These are phyloP conservation scores for Pichia kudriavzevii DNA, from an alignment of 1,139 yeast species.

Conservation along the genomic window DNA sequence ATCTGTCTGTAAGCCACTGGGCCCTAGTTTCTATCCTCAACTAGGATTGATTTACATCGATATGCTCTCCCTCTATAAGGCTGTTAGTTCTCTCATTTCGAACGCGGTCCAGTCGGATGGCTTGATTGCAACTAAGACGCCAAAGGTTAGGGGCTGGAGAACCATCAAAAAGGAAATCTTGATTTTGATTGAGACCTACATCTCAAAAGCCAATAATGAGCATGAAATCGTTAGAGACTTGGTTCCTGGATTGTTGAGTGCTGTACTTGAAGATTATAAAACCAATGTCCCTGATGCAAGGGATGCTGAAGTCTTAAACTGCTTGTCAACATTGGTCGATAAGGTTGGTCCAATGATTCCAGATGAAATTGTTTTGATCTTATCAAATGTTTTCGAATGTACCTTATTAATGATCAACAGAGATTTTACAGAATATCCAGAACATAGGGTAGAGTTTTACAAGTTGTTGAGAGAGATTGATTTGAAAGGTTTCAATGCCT, in stretches of 20 bases:
- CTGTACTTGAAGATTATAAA: constrained; percentile 86
- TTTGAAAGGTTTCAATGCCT: constrained; percentile 75
- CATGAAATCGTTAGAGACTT: constrained; percentile 81
- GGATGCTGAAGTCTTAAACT: constrained; percentile 93
- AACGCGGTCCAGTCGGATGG: constrained; percentile 75
- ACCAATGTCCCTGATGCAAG: constrained; percentile 92
- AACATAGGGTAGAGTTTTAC: constrained; percentile 94
- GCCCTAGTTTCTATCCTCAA: constrained; percentile 87
- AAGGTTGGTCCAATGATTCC: constrained; percentile 87
- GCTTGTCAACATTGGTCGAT: constrained; percentile 84
- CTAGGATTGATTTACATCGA: constrained; percentile 80
- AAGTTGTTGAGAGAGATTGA: constrained; percentile 82
- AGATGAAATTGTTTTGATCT: constrained; percentile 78
- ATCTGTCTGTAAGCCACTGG: constrained; percentile 86
- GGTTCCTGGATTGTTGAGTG: constrained; percentile 74
- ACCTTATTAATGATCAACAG: constrained; percentile 92
- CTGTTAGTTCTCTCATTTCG: constrained; percentile 86
- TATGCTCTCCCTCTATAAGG: constrained; percentile 82
- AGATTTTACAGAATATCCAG: constrained; percentile 95
- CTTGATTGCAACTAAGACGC: constrained; percentile 86
- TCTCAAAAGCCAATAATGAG: constrained; percentile 78
- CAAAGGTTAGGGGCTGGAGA: constrained; percentile 89
- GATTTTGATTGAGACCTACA: constrained; percentile 81
- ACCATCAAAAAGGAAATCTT: constrained; percentile 93
- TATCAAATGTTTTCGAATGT: constrained; percentile 89